Percentiles rank a stretch among this genome's conserved stretches.
These are phyloP conservation scores for Sporothrix pallida DNA, from an alignment of 2,329 filamentous ascomycete species.

Conservation along the genomic window DNA sequence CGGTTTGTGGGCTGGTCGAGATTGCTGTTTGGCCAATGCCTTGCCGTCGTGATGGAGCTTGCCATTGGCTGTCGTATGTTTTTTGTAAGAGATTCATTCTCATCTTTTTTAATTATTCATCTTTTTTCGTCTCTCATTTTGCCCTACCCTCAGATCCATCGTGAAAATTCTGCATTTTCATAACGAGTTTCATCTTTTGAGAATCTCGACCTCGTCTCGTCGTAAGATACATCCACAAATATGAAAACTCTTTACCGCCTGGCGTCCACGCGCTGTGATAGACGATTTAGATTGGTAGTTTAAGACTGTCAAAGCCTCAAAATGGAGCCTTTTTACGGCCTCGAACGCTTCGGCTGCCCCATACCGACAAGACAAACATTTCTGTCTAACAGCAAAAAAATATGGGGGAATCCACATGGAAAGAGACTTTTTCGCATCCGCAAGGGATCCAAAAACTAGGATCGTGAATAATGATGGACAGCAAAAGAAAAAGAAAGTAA, in stretches of 20 bases:
- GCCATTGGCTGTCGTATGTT: neutral
- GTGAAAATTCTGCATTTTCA: neutral
- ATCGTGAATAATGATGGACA: neutral
- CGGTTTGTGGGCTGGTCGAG: neutral
- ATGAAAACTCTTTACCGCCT: neutral
- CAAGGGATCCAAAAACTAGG: conserved; percentile 11
- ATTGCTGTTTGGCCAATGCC: conserved; percentile 20
- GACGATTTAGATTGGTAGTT: neutral
- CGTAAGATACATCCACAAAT: neutral
- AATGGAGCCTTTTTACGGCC: neutral
- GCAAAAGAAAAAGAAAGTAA: too few species aligned
- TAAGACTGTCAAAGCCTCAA: neutral
- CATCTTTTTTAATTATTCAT: too few species aligned
- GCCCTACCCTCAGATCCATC: neutral
- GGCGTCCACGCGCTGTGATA: conserved; percentile 1
- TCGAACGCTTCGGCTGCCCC: neutral
- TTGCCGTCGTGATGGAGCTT: conserved; percentile 3
- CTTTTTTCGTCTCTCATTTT: too few species aligned
- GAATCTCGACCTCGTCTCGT: neutral
- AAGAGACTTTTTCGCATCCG: neutral
- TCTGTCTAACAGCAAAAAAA: too few species aligned
- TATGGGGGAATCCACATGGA: neutral
- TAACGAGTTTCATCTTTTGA: neutral
- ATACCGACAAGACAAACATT: neutral
- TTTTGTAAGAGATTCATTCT: neutral